Evolutionary conservation across 2,329 filamentous ascomycete species (phyloP).

Genomic region (Allantophomopsis cytisporea): DNA sequence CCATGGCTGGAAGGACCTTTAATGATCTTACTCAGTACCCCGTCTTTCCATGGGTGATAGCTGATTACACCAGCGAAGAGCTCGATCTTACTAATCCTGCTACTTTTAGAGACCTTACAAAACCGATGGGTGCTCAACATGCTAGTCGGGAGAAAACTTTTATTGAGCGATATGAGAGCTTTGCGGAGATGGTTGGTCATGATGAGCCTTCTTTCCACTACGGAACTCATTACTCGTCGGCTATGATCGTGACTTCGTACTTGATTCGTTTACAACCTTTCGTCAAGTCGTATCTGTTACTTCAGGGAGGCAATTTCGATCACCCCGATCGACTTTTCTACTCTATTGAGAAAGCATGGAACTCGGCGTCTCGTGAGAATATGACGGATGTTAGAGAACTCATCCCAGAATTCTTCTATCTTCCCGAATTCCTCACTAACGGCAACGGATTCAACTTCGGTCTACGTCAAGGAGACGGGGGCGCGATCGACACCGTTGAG

Average conservation of each 20-base stretch:
- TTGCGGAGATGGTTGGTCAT: conserved; percentile 78
- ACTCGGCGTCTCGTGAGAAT: conserved; percentile 75
- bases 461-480: conserved; percentile 64
- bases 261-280: conserved; percentile 91
- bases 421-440: conserved; percentile 91
- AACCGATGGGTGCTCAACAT: conserved; percentile 92
- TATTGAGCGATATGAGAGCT: conserved; percentile 69
- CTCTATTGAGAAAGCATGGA: conserved; percentile 83
- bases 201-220: conserved; percentile 80
- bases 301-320: conserved; percentile 94
- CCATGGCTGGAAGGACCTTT: conserved; percentile 91
- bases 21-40: conserved; percentile 98
- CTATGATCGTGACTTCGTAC: conserved; percentile 97
- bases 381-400: conserved; percentile 92
- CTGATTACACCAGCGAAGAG: conserved; percentile 90
- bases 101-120: conserved; percentile 81
- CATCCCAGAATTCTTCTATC: conserved; percentile 93
- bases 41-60: conserved; percentile 93
- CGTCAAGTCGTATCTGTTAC: conserved; percentile 83
- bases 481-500: conserved; percentile 70
- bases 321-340: conserved; percentile 93
- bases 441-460: conserved; percentile 93
- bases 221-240: conserved; percentile 95
- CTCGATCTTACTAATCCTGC: conserved; percentile 74
- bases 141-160: conserved; percentile 64